Percentiles rank a stretch among this genome's conserved stretches.
Evolutionary conservation across 257 asterid genomes (phyloP).

Genomic region (Petrea volubilis): DNA sequence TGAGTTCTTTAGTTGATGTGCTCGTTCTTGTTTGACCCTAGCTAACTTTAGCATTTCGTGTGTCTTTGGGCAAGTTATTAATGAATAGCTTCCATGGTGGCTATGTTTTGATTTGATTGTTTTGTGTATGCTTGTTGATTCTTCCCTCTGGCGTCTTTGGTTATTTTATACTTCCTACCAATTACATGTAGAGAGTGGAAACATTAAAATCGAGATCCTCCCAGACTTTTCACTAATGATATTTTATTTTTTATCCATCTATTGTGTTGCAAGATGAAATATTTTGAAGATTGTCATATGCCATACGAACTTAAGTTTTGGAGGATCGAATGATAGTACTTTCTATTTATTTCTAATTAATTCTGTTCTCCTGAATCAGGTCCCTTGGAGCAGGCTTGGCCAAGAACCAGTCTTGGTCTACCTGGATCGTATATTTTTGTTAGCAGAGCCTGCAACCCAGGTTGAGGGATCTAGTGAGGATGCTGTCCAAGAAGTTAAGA

Average conservation of each 20-base stretch:
- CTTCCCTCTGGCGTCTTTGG: background rate
- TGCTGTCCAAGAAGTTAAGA: conserved; percentile 88
- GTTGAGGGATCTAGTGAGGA: conserved; percentile 96
- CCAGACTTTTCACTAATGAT: background rate
- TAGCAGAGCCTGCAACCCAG: conserved; percentile 97
- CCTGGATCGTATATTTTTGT: conserved; percentile 83
- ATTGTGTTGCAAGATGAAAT: no score
- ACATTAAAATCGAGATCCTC: no score
- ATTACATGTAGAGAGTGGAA: background rate
- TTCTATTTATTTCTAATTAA: conserved; percentile 16
- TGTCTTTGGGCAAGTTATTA: background rate
- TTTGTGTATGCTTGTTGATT: background rate
- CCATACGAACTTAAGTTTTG: background rate
- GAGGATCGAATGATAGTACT: background rate
- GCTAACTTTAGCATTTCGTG: background rate
- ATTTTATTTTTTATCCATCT: background rate
- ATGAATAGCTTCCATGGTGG: background rate
- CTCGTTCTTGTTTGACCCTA: background rate
- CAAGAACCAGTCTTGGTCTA: conserved; percentile 94
- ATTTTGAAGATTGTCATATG: no score
- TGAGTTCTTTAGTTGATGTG: background rate
- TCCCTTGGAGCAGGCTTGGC: conserved; percentile 99
- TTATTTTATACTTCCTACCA: background rate
- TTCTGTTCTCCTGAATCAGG: conserved; percentile 51
- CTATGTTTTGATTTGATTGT: background rate